Conservation (phyloP, 2,329 filamentous ascomycete species). For the Geoglossum cookeanum region DNA sequence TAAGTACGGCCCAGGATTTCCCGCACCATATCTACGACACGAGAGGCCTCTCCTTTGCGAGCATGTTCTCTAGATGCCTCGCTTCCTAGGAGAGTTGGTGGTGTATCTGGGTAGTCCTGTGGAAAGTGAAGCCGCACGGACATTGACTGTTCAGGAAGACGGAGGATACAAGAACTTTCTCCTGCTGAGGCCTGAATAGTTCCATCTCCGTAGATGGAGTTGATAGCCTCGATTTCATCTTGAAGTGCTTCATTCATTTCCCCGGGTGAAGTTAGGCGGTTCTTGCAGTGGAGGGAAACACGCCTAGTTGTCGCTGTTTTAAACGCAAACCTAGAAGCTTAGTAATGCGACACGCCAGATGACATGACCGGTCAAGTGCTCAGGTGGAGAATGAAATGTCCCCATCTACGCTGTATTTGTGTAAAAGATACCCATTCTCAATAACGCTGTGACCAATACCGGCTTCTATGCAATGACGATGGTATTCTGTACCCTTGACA, state of each 20-base stretch:
- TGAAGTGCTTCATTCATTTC: constrained; percentile 27
- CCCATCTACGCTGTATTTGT: too few relatives aligned
- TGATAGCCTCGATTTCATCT: constrained; percentile 66
- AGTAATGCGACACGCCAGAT: too few relatives aligned
- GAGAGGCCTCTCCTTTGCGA: constrained; percentile 47
- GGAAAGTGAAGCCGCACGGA: constrained; percentile 47
- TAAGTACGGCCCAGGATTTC: constrained; percentile 49
- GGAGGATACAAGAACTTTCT: constrained; percentile 37
- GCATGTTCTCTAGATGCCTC: constrained; percentile 46
- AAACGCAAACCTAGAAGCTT: too few relatives aligned
- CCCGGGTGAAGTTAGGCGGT: not conserved
- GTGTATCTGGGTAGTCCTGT: constrained; percentile 49
- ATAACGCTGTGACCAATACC: too few relatives aligned
- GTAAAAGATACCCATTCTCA: too few relatives aligned
- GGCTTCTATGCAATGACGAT: too few relatives aligned
- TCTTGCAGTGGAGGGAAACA: not conserved
- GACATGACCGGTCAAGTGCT: too few relatives aligned
- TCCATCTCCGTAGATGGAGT: constrained; percentile 61
- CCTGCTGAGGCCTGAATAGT: constrained; percentile 32
- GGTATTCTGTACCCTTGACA: too few relatives aligned
- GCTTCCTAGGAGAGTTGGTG: constrained; percentile 56
- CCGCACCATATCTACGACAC: constrained; percentile 49
- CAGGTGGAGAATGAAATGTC: too few relatives aligned
- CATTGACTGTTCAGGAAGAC: constrained; percentile 40
- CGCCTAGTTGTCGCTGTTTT: too few relatives aligned